These are phyloP conservation scores for Aspergillus luchuensis DNA, from an alignment of 2,329 filamentous ascomycete species.

Conservation along the genomic window DNA sequence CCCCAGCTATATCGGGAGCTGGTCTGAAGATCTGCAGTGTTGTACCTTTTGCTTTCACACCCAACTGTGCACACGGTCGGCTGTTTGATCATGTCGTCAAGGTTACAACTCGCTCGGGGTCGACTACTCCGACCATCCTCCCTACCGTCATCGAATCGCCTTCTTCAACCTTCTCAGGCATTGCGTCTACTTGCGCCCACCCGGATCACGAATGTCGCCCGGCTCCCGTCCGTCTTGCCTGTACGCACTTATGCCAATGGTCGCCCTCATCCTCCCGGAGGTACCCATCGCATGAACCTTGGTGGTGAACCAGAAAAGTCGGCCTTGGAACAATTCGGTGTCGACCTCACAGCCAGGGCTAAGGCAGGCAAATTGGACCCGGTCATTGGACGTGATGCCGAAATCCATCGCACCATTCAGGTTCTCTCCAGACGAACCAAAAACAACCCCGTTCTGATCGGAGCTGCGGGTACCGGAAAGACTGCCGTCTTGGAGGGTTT, in stretches of 20 bases:
- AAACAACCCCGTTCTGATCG: slow-evolving; percentile 94
- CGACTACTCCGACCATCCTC: slow-evolving; percentile 32
- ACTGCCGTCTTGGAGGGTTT: slow-evolving; percentile 91
- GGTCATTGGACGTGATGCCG: slow-evolving; percentile 87
- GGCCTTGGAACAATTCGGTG: slow-evolving; percentile 85
- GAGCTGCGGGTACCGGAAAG: slow-evolving; percentile 87
- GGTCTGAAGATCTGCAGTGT: neutral
- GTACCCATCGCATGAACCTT: slow-evolving; percentile 92
- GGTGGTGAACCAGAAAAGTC: slow-evolving; percentile 75
- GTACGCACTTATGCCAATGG: slow-evolving; percentile 58
- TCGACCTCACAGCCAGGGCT: slow-evolving; percentile 84
- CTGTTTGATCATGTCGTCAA: slow-evolving; percentile 34
- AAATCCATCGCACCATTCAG: slow-evolving; percentile 93
- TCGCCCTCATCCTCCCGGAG: slow-evolving; percentile 81
- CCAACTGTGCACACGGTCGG: neutral
- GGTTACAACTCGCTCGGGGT: slow-evolving; percentile 34
- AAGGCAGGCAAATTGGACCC: slow-evolving; percentile 90
- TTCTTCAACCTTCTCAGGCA: slow-evolving; percentile 24
- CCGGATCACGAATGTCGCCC: slow-evolving; percentile 15
- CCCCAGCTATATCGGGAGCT: neutral
- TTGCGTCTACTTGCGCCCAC: slow-evolving; percentile 23
- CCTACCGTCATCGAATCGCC: slow-evolving; percentile 23
- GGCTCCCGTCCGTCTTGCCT: slow-evolving; percentile 15
- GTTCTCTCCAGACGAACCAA: slow-evolving; percentile 90
- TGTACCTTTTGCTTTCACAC: neutral